Conservation (phyloP, 2,329 filamentous ascomycete species). For the Fusarium proliferatum region DNA sequence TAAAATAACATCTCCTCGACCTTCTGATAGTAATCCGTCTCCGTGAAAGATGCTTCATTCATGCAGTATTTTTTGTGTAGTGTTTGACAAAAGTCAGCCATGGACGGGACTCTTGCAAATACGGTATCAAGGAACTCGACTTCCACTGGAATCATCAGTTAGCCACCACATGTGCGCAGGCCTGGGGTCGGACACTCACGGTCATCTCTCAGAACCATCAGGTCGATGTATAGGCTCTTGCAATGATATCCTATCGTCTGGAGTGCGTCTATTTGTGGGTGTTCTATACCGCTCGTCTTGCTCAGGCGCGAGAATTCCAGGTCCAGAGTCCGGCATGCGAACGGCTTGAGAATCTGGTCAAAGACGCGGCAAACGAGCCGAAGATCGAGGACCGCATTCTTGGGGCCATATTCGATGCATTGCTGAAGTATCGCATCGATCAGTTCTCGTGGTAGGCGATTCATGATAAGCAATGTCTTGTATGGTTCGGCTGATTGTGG, state of each 20-base stretch:
- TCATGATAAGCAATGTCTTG: constrained; percentile 49
- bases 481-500: not conserved
- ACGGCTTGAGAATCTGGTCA: constrained; percentile 58
- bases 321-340: constrained; percentile 59
- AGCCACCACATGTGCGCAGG: constrained; percentile 8
- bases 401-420: constrained; percentile 55
- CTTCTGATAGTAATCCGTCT: constrained; percentile 57
- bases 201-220: constrained; percentile 65
- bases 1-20: constrained; percentile 57
- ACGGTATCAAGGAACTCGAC: constrained; percentile 59
- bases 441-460: constrained; percentile 61
- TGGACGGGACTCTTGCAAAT: constrained; percentile 58
- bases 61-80: constrained; percentile 61
- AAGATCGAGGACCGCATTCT: constrained; percentile 58
- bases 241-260: constrained; percentile 60
- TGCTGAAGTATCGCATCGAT: constrained; percentile 58
- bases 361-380: constrained; percentile 63
- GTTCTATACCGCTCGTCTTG: constrained; percentile 47
- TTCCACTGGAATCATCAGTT: constrained; percentile 54
- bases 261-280: constrained; percentile 55
- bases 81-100: constrained; percentile 57
- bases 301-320: constrained; percentile 63
- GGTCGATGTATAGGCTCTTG: constrained; percentile 62
- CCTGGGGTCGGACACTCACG: constrained; percentile 48
- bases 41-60: constrained; percentile 61